Evolutionary conservation across 2,329 filamentous ascomycete genomes (phyloP), one percentile per base, ranked within the genome.

Genomic region (Dactylella cylindrospora): DNA sequence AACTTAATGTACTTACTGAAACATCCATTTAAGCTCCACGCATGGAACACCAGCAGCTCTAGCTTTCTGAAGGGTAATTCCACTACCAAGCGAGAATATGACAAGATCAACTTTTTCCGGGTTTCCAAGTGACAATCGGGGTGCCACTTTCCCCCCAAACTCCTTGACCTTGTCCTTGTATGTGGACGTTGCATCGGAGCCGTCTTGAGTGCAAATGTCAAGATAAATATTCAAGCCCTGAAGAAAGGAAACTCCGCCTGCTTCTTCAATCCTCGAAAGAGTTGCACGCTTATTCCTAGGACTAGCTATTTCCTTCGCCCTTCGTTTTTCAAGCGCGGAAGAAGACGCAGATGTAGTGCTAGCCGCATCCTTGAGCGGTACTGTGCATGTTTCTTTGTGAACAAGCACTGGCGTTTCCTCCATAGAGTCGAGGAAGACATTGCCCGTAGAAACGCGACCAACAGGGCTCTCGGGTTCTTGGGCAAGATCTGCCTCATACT

Each of bases 401-500:
- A 53, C 47, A 6, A 53, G 22, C 7, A 38, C 44, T 7, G 55
- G 47, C 2, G 54, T 54, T n/a, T 41, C 23, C 12, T 29, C 35
- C 55, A 61, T 61, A 3, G 47, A 47, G 39, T 61, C 47, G 3
- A 61, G 28, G 22, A 61, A 61, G 29, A 61, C 52, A 29, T 53
- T 61, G 6, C 55, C 55, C 19, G 55, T 45, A n/a, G n/a, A n/a
- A n/a, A n/a, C n/a, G n/a, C n/a, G n/a, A n/a, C n/a, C n/a, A n/a
- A n/a, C n/a, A n/a, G n/a, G n/a, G n/a, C n/a, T n/a, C n/a, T n/a
- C n/a, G 1, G 55, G 55, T 1, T 47, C 47, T 28, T 38, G 40
- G 1, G 35, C 22, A 2, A 61, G 47, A 5, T 32, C 35, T 36
- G 49, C 33, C 13, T 61, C 55, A 23, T 61, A 61, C 17, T 61